Conservation (phyloP, 2,329 filamentous ascomycete genomes). For the Beauveria australis region DNA sequence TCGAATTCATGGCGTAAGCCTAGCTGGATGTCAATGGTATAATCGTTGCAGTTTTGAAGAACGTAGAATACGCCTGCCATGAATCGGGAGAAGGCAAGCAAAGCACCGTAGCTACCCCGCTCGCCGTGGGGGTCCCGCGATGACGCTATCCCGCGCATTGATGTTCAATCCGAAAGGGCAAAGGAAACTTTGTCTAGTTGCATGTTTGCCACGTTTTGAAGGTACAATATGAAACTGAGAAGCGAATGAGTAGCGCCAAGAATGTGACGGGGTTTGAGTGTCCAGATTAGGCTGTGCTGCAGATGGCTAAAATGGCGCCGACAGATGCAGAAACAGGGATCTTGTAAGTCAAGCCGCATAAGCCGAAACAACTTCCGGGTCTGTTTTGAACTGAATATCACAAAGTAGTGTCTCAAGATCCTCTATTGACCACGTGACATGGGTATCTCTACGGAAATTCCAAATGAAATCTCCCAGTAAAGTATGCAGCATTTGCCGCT, state of each 20-base stretch:
- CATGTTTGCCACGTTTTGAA: neutral
- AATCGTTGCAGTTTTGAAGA: neutral
- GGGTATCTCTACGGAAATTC: neutral
- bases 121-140: neutral
- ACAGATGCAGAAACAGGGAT: too few species aligned
- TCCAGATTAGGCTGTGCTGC: neutral
- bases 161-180: neutral
- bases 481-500: neutral
- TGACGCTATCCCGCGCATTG: conserved; percentile 1
- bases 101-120: neutral
- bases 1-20: conserved; percentile 32
- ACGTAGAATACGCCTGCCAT: neutral
- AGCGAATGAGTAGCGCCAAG: neutral
- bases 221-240: neutral
- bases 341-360: neutral
- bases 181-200: neutral
- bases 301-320: too few species aligned
- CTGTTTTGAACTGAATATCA: neutral
- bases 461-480: neutral
- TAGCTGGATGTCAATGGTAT: neutral
- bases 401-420: neutral
- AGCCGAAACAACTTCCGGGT: neutral
- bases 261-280: neutral
- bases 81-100: neutral
- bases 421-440: neutral